Base-by-base conservation (phyloP, 164 flowering plant genomes). In the Macadamia tetraphylla region DNA sequence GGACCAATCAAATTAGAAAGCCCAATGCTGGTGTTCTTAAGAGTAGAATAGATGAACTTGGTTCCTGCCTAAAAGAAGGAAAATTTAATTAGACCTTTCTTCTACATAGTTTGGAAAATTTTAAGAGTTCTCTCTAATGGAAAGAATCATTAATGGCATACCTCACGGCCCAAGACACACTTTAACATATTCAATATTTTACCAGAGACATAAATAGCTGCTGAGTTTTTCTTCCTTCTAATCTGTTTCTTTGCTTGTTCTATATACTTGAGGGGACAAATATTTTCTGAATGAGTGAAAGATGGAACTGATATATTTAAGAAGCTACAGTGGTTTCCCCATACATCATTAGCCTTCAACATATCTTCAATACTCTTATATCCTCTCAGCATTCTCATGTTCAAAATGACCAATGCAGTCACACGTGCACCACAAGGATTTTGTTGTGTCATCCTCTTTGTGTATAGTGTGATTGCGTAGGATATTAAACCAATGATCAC, bases 1-100 rank as follows among this genome's bases (percentile, higher is more conserved):
- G 86, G 88, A 3, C 88, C 88, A 3, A 79, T 72, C 73, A 85
- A 9, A 63, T 81, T 85, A 2, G 88, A 60, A 30, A 85, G 63
- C 0, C 73, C 49, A 79, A 85, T 70, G 79, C 86, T 85, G 10
- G 86, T 64, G 60, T 81, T 82, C 63, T 35, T 68, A 29, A 80
- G 17, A 14, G 81, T 80, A 9, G 60, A 29, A 31, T 70, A 77
- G 6, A 85, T 73, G 62, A 66, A 69, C 9, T 31, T 42, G 6
- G 84, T 74, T 44, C 76, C 63, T 66, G 43, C 70, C 85, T 84
- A 64, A 44, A 43, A 51, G 7, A 43, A 43, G 9, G 48, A 43
- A 43, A 43, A 9, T 5, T 43, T 43, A 43, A 23, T 43, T 43
- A 43, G 6, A 43, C 48, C 9, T 9, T 43, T 43, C 9, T 5